A percentile compares a stretch with the other conserved stretches of the same genome.
Evolutionary conservation across 768 basidiomycete genomes (phyloP).

Genomic region (Phlegmacium glaucopus): DNA sequence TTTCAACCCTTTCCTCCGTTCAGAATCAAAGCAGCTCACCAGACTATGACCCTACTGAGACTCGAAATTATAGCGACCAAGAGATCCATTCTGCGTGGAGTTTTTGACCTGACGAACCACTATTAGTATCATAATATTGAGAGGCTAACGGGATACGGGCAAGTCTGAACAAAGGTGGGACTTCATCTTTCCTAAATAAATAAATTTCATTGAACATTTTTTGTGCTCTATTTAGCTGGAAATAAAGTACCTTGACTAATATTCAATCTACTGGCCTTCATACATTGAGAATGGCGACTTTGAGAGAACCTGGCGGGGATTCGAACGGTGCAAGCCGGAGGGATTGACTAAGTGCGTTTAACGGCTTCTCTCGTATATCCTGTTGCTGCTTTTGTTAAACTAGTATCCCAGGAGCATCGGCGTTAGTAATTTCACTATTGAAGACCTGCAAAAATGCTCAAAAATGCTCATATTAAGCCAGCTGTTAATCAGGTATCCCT

Average conservation of each 20-base stretch:
- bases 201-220: neutral
- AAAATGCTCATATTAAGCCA: conserved; percentile 51
- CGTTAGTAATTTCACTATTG: conserved; percentile 63
- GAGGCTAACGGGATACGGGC: conserved; percentile 38
- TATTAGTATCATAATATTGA: no score
- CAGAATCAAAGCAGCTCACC: no score
- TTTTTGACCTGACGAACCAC: no score
- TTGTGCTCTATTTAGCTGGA: no score
- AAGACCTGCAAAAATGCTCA: conserved; percentile 50
- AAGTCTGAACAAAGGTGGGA: conserved; percentile 49
- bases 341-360: conserved; percentile 38
- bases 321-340: conserved; percentile 50
- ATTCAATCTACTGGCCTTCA: conserved; percentile 59
- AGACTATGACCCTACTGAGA: no score
- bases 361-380: conserved; percentile 5
- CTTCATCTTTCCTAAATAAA: neutral
- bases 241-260: conserved; percentile 60
- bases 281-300: conserved; percentile 27
- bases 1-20: no score
- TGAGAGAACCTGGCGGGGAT: conserved; percentile 47
- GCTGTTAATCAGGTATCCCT: conserved; percentile 65
- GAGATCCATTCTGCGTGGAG: no score
- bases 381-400: neutral
- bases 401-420: conserved; percentile 55
- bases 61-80: no score